These are phyloP conservation scores for Lactuca saligna DNA, from an alignment of 129 eudicot species.

Conservation along the genomic window DNA sequence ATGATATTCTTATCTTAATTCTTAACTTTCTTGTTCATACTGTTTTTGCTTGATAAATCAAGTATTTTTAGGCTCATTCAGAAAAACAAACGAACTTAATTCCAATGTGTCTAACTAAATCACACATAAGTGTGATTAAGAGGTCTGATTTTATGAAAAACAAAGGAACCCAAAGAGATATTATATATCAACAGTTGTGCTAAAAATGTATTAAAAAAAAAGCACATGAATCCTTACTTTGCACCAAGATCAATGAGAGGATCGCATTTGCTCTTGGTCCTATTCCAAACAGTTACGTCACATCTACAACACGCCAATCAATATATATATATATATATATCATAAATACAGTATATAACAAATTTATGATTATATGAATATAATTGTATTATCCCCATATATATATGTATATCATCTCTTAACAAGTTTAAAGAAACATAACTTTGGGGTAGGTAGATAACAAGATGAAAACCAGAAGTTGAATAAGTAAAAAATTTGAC, in stretches of 20 bases:
- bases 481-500: slow-evolving; percentile 10
- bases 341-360: background rate
- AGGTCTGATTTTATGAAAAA: too few species aligned
- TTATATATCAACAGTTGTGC: background rate
- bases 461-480: background rate
- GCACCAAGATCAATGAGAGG: slow-evolving; percentile 92
- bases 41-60: background rate
- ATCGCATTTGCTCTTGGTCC: slow-evolving; percentile 97
- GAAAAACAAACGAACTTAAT: too few species aligned
- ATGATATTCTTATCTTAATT: background rate
- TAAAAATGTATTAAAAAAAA: slow-evolving; percentile 10
- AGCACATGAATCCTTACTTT: slow-evolving; percentile 54
- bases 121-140: too few species aligned
- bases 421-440: background rate
- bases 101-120: too few species aligned
- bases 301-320: slow-evolving; percentile 56
- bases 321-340: too few species aligned
- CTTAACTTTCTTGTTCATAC: background rate
- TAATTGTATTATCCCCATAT: too few species aligned
- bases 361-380: background rate
- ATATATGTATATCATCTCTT: too few species aligned
- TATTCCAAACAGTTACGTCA: slow-evolving; percentile 95
- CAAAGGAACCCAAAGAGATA: too few species aligned
- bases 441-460: background rate
- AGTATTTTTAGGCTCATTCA: too few species aligned